Percentiles rank a stretch among this genome's conserved stretches.
Evolutionary conservation across 2,329 filamentous ascomycete genomes (phyloP).

Genomic region (Teratosphaeria epicoccoides): DNA sequence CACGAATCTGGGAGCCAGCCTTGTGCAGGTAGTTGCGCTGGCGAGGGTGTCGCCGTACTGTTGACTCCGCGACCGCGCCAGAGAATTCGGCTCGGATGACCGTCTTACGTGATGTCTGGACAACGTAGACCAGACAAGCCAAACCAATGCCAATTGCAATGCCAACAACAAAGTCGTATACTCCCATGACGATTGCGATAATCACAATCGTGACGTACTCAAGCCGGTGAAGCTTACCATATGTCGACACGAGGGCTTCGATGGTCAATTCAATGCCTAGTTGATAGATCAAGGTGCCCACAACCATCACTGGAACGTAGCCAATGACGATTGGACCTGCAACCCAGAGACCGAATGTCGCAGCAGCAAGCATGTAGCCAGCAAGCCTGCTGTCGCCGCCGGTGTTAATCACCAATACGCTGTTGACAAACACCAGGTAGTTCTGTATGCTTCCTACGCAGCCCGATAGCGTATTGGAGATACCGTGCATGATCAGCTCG

Average conservation of each 20-base stretch:
- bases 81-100: slow-evolving; percentile 85
- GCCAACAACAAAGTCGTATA: slow-evolving; percentile 91
- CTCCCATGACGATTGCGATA: slow-evolving; percentile 91
- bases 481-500: slow-evolving; percentile 83
- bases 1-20: slow-evolving; percentile 76
- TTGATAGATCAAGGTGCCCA: slow-evolving; percentile 88
- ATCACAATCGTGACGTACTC: slow-evolving; percentile 83
- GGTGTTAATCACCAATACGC: slow-evolving; percentile 88
- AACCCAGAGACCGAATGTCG: slow-evolving; percentile 72
- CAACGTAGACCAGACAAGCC: slow-evolving; percentile 80
- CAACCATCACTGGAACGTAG: slow-evolving; percentile 93
- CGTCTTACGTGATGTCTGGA: slow-evolving; percentile 82
- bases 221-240: slow-evolving; percentile 72
- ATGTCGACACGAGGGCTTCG: slow-evolving; percentile 80
- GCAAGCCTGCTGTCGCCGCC: slow-evolving; percentile 80
- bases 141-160: slow-evolving; percentile 86
- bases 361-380: slow-evolving; percentile 69
- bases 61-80: slow-evolving; percentile 80
- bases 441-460: slow-evolving; percentile 82
- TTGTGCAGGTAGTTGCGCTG: slow-evolving; percentile 79
- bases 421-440: slow-evolving; percentile 96
- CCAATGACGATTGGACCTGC: slow-evolving; percentile 82
- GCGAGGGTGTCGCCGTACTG: slow-evolving; percentile 79
- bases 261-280: slow-evolving; percentile 84
- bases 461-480: slow-evolving; percentile 86